A percentile compares a stretch with the other conserved stretches of the same genome.
Evolutionary conservation across 129 eudicot genomes (phyloP).

Genomic region (Artemisia tridentata): DNA sequence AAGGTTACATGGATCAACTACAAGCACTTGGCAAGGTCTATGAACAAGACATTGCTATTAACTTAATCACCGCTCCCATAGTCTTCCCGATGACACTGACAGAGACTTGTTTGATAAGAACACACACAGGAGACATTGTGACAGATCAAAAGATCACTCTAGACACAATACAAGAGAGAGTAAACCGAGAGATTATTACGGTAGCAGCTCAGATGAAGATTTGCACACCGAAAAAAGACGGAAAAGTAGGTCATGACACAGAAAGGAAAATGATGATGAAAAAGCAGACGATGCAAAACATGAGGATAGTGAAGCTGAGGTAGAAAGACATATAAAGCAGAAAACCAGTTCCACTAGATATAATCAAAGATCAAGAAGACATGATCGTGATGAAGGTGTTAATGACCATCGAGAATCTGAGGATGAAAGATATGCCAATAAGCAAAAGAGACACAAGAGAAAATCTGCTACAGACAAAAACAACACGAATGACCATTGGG

Average conservation of each 20-base stretch:
- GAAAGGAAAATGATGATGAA: constrained; percentile 22
- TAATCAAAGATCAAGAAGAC: constrained; percentile 28
- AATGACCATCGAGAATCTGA: constrained; percentile 18
- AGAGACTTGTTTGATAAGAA: constrained; percentile 27
- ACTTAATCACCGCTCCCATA: constrained; percentile 8
- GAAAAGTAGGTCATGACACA: constrained; percentile 27
- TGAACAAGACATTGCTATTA: no score
- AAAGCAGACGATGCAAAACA: constrained; percentile 25
- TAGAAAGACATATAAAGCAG: constrained; percentile 10
- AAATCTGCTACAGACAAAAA: constrained; percentile 22
- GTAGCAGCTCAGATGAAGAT: constrained; percentile 34
- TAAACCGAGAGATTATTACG: constrained; percentile 22
- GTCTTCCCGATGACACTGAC: constrained; percentile 24
- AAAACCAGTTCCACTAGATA: not conserved
- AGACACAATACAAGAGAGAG: constrained; percentile 15
- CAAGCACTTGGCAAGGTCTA: no score
- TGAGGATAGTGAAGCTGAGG: constrained; percentile 17
- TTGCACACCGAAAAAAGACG: constrained; percentile 17
- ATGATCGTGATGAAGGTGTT: constrained; percentile 15
- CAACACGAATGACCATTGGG: constrained; percentile 45
- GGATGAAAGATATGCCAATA: not conserved
- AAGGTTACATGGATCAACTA: no score
- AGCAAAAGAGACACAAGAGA: constrained; percentile 25
- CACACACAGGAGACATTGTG: constrained; percentile 17
- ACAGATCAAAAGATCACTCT: constrained; percentile 31